phyloP scores from a whole-genome alignment of 441 rosid genomes.

The Kokia cookei region DNA sequence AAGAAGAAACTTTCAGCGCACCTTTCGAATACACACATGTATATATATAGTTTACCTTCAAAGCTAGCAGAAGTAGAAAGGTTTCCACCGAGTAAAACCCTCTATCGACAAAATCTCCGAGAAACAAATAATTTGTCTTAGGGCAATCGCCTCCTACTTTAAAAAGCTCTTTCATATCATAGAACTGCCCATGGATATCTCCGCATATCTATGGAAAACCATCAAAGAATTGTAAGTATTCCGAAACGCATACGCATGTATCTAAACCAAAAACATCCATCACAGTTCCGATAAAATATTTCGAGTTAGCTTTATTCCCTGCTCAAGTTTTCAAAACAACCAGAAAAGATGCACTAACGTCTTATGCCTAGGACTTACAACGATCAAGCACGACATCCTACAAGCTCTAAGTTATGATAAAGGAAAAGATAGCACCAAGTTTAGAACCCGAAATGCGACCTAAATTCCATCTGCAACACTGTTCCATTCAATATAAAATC shows the following conservation, averaged over 20 bases:
- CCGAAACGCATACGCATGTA: neutral
- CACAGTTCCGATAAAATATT: neutral
- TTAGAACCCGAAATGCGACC: neutral
- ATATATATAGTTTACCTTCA: conserved; percentile 48
- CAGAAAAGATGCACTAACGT: neutral
- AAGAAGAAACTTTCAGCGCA: neutral
- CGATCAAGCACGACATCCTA: neutral
- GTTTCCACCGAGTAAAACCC: conserved; percentile 94
- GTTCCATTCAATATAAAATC: neutral
- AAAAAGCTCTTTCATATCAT: conserved; percentile 94
- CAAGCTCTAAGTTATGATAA: neutral
- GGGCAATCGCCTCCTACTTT: conserved; percentile 93
- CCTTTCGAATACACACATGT: neutral
- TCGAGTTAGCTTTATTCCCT: neutral
- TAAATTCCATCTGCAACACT: neutral
- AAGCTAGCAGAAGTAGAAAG: conserved; percentile 80
- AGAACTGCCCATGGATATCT: conserved; percentile 92
- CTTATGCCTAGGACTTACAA: neutral
- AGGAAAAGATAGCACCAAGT: neutral
- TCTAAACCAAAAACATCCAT: neutral
- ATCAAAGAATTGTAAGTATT: conserved; percentile 1
- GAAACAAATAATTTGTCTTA: conserved; percentile 82
- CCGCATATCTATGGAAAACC: conserved; percentile 62
- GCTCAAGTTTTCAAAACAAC: neutral
- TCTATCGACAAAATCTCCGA: conserved; percentile 93